Evolutionary conservation across 2,329 filamentous ascomycete species (phyloP), one percentile per base, ranked within the genome.

Genomic region (Diplodia scrobiculata): DNA sequence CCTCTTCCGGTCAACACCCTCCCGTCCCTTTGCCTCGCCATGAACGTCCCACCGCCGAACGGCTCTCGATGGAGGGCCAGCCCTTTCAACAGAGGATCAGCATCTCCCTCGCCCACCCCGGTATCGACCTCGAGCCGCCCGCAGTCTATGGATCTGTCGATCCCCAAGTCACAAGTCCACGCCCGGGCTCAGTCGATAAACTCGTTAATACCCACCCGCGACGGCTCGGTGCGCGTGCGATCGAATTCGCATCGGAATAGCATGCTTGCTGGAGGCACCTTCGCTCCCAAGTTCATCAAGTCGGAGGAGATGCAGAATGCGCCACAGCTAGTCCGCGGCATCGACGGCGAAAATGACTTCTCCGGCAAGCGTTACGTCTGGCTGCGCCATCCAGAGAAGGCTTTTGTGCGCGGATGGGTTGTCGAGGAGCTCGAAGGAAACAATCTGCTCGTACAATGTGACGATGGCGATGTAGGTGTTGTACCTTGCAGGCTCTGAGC

Each of bases 301-400:
- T 87, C 88, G 0, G 92, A 96, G 70, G 91, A 93, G 70, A 81
- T 91, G 77, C 84, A 87, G 70, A 82, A 82, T 62, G 80, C 80
- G 1, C 81, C 82, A 34, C 84, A 86, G 68, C 78, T 80, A 68
- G 82, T 87, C 34, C 81, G 83, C 21, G 90, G 91, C 19, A 92
- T 97, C 67, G 96, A 99, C 79, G 95, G 95, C 69, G 94, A 97
- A 75, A 98, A 97, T 77, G 95, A 99, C 83, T 98, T 99, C 78
- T 99, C 95, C 0, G 96, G 95, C 66, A 98, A 96, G 81, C 87
- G 95, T 81, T 99, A 98, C 82, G 93, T 99, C 70, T 99, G 95
- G 96, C 83, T 99, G 75, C 91, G 90, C 78, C 93, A 99, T 79
- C 84, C 91, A 1, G 86, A 93, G 73, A 84, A 85, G 65, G 95